Conservation (phyloP, 2,329 filamentous ascomycete genomes). For the Fusarium albosuccineum region DNA sequence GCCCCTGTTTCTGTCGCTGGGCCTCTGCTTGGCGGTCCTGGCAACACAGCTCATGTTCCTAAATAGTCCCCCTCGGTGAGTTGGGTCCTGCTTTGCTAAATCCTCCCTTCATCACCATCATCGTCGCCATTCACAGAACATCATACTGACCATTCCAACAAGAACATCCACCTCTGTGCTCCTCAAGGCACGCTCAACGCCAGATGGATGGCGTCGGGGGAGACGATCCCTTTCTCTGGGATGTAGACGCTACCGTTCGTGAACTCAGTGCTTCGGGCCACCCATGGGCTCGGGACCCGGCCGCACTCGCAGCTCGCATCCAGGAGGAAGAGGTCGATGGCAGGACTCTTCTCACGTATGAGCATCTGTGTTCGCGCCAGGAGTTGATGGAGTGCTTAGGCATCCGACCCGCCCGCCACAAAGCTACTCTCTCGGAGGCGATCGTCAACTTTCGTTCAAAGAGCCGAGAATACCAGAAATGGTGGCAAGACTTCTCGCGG, state of each 20-base stretch:
- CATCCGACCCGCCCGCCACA: conserved; percentile 69
- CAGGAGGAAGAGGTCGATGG: conserved; percentile 75
- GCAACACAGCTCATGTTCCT: conserved; percentile 25
- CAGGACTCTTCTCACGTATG: conserved; percentile 69
- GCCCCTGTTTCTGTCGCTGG: conserved; percentile 23
- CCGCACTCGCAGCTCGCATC: conserved; percentile 66
- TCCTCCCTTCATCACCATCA: neutral
- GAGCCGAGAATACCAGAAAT: conserved; percentile 63
- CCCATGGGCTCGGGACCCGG: conserved; percentile 64
- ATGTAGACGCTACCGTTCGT: conserved; percentile 73
- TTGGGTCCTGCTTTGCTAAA: neutral
- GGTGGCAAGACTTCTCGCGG: conserved; percentile 44
- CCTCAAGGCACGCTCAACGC: conserved; percentile 2
- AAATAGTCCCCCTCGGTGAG: conserved; percentile 12
- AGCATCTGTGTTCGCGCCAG: conserved; percentile 63
- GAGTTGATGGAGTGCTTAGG: conserved; percentile 67
- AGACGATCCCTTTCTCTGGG: conserved; percentile 82
- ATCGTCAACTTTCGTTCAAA: conserved; percentile 67
- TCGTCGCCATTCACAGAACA: neutral
- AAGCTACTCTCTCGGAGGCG: conserved; percentile 68
- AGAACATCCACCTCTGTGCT: conserved; percentile 17
- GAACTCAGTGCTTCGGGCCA: conserved; percentile 71
- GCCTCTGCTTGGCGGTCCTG: conserved; percentile 28
- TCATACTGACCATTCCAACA: conserved; percentile 4
- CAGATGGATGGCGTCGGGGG: conserved; percentile 47